phyloP scores from a whole-genome alignment of 441 rosid species.

The Francoa sonchifolia region DNA sequence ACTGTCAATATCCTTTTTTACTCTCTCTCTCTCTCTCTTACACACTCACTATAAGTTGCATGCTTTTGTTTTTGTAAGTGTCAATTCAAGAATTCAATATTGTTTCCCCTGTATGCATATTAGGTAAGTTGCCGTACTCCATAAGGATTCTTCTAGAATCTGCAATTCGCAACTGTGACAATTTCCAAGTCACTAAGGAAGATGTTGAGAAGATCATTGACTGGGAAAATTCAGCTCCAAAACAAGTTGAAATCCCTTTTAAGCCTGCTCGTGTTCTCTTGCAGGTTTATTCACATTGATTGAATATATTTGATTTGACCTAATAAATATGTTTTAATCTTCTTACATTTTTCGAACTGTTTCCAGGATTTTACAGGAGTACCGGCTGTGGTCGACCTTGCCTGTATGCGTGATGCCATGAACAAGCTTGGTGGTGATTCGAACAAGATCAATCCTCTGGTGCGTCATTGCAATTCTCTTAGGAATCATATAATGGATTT shows the following conservation, averaged over 20 bases:
- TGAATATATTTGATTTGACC: not conserved
- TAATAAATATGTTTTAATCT: conserved; percentile 4
- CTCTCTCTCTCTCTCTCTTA: not conserved
- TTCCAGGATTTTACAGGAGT: conserved; percentile 96
- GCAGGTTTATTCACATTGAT: conserved; percentile 34
- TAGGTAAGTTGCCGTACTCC: conserved; percentile 89
- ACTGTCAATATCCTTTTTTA: too few relatives aligned
- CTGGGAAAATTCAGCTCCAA: conserved; percentile 85
- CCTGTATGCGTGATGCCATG: conserved; percentile 99
- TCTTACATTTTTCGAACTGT: conserved; percentile 4
- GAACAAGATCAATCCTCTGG: conserved; percentile 91
- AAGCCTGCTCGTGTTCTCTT: conserved; percentile 98
- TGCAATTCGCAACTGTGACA: conserved; percentile 93
- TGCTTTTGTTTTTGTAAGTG: not conserved
- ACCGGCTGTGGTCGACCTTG: conserved; percentile 97
- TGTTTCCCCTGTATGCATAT: conserved; percentile 13
- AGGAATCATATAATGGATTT: not conserved
- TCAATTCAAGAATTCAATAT: not conserved
- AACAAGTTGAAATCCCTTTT: conserved; percentile 96
- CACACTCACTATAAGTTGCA: not conserved
- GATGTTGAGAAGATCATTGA: too few relatives aligned
- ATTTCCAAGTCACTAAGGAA: conserved; percentile 88
- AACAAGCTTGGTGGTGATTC: conserved; percentile 81
- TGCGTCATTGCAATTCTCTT: conserved; percentile 13
- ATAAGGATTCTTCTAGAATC: conserved; percentile 94